phyloP scores from a whole-genome alignment of 2,329 filamentous ascomycete species.

The Microdochium trichocladiopsis region DNA sequence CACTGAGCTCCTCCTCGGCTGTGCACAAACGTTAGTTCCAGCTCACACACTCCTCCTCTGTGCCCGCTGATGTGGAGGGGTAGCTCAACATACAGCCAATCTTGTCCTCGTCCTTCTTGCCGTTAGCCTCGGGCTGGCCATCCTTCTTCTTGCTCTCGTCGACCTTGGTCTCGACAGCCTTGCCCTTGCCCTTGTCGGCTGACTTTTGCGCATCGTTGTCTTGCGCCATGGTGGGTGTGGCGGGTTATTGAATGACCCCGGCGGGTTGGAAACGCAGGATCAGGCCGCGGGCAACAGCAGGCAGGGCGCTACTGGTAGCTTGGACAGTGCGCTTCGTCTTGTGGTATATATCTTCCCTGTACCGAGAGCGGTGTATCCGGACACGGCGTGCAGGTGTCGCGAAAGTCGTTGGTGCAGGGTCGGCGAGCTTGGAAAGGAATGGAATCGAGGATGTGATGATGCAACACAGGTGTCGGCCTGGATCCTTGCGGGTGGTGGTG shows the following conservation, averaged over 20 bases:
- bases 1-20: conserved; percentile 79
- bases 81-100: conserved; percentile 28
- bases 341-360: background rate
- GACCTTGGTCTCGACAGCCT: conserved; percentile 64
- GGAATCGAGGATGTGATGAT: conserved; percentile 7
- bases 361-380: background rate
- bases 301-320: background rate
- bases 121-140: conserved; percentile 63
- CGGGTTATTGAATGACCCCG: conserved; percentile 9
- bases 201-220: conserved; percentile 80
- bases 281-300: conserved; percentile 1
- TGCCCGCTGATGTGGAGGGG: background rate
- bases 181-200: conserved; percentile 94
- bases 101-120: conserved; percentile 70
- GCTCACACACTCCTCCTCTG: background rate
- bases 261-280: conserved; percentile 16
- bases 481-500: too few relatives aligned
- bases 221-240: conserved; percentile 69
- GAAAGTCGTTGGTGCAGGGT: background rate
- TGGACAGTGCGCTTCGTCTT: background rate
- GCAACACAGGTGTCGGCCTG: background rate
- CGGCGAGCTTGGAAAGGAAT: background rate
- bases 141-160: conserved; percentile 58
- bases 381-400: background rate
- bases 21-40: background rate